Conservation (phyloP, 202 grass and related monocot species). For the Dendrocalamus latiflorus region DNA sequence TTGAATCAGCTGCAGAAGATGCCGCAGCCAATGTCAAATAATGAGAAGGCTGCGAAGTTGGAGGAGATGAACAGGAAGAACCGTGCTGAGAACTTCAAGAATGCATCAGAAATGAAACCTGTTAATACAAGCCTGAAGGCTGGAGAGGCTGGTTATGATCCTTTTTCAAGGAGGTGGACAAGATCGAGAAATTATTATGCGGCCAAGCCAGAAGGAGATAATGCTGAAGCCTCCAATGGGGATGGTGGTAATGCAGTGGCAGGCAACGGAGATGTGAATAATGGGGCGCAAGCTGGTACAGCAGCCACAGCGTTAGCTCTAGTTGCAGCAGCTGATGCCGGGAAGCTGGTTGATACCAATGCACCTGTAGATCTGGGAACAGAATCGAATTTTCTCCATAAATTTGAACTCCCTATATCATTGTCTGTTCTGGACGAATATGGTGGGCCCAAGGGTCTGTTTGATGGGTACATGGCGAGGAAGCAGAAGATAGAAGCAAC, state of each 20-base stretch:
- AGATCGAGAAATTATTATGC: conserved; percentile 86
- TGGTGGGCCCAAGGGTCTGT: conserved; percentile 68
- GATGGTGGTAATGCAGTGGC: background rate
- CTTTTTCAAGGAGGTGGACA: conserved; percentile 96
- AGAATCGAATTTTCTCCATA: conserved; percentile 58
- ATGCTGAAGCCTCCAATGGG: conserved; percentile 28
- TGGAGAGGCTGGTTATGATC: conserved; percentile 95
- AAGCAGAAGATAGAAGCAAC: conserved; percentile 84
- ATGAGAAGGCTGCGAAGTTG: conserved; percentile 82
- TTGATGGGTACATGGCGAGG: conserved; percentile 61
- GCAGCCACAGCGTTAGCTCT: conserved; percentile 62
- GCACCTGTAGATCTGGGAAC: conserved; percentile 84
- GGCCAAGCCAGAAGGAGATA: conserved; percentile 52
- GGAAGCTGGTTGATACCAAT: conserved; percentile 88
- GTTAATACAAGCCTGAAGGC: conserved; percentile 75
- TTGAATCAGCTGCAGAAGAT: conserved; percentile 60
- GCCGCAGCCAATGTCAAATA: conserved; percentile 34
- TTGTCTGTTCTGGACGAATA: conserved; percentile 59
- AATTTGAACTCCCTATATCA: conserved; percentile 81
- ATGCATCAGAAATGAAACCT: conserved; percentile 89
- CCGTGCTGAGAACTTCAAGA: conserved; percentile 89
- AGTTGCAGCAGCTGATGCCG: conserved; percentile 77
- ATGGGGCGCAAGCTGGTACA: conserved; percentile 34
- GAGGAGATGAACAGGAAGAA: conserved; percentile 96
- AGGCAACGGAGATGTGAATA: conserved; percentile 26